Evolutionary conservation across 345 rosid genomes (phyloP).

Genomic region (Hypericum perforatum): DNA sequence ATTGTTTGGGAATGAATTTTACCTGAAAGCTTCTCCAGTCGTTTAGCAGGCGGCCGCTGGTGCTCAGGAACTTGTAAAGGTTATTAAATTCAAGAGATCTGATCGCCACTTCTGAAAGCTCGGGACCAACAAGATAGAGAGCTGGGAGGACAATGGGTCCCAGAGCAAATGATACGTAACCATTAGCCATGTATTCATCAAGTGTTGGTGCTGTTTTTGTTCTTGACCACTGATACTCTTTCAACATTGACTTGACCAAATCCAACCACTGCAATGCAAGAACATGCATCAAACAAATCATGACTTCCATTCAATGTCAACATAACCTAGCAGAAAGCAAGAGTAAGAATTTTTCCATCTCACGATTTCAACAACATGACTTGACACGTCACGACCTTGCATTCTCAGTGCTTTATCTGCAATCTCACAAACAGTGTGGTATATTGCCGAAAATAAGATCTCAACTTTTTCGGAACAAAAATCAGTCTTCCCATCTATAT

Average conservation of each 20-base stretch:
- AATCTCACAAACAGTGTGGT: conserved; percentile 54
- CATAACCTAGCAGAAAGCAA: not conserved
- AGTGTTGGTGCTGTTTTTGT: conserved; percentile 45
- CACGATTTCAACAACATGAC: conserved; percentile 49
- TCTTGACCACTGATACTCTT: conserved; percentile 52
- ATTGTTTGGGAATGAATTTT: not conserved
- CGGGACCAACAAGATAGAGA: conserved; percentile 65
- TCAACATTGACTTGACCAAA: conserved; percentile 54
- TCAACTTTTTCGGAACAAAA: conserved; percentile 68
- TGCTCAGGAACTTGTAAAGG: conserved; percentile 53
- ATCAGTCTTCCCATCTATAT: conserved; percentile 31
- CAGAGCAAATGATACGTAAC: conserved; percentile 55
- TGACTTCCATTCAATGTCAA: not conserved
- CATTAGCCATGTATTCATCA: conserved; percentile 65
- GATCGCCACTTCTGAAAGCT: conserved; percentile 35
- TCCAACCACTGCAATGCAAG: conserved; percentile 63
- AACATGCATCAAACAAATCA: conserved; percentile 3
- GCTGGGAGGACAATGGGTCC: conserved; percentile 83
- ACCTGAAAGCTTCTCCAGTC: conserved; percentile 69
- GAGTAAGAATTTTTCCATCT: conserved; percentile 10
- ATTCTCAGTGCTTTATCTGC: conserved; percentile 44
- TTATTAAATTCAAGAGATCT: conserved; percentile 29
- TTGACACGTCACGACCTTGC: conserved; percentile 55
- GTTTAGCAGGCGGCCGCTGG: conserved; percentile 77
- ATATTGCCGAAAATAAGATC: conserved; percentile 65